These are phyloP conservation scores for Penicillium coprophilum DNA, from an alignment of 495 filamentous ascomycete genomes.

Conservation along the genomic window DNA sequence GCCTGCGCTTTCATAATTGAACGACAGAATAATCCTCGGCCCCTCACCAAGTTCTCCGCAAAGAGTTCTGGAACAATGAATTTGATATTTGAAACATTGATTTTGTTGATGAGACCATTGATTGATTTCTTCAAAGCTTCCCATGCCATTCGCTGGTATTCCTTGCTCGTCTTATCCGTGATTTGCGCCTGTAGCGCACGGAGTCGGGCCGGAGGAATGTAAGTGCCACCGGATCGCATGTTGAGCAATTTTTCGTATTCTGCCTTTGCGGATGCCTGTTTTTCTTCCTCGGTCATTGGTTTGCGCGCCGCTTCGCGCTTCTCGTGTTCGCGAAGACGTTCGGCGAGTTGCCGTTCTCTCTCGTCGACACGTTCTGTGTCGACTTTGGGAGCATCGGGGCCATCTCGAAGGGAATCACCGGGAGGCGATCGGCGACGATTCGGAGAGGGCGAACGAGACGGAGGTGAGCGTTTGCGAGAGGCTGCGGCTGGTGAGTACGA, in stretches of 20 bases:
- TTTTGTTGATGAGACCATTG: conserved; percentile 97
- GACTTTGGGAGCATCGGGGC: conserved; percentile 46
- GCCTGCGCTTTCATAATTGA: conserved; percentile 98
- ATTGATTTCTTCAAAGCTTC: conserved; percentile 98
- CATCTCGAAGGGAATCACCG: conserved; percentile 37
- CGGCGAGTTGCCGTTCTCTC: conserved; percentile 61
- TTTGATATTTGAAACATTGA: conserved; percentile 97
- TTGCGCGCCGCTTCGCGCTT: conserved; percentile 51
- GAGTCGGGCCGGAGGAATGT: conserved; percentile 89
- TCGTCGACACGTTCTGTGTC: conserved; percentile 59
- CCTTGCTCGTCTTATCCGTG: conserved; percentile 91
- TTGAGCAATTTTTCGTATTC: conserved; percentile 89
- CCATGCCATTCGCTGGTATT: conserved; percentile 99
- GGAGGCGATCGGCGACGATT: conserved; percentile 61
- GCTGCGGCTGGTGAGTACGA: conserved; percentile 48
- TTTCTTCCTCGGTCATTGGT: conserved; percentile 76
- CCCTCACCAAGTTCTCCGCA: conserved; percentile 87
- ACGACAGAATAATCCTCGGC: conserved; percentile 87
- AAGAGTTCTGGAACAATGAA: conserved; percentile 94
- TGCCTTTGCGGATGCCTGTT: conserved; percentile 76
- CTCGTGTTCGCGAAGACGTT: conserved; percentile 58
- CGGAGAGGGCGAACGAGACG: conserved; percentile 63
- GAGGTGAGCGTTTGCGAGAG: conserved; percentile 61
- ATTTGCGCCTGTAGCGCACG: conserved; percentile 93
- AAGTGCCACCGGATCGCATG: conserved; percentile 90